Percentiles rank a stretch among this genome's conserved stretches.
Evolutionary conservation across 2,329 filamentous ascomycete species (phyloP).

Genomic region (Aspergillus fumigatiaffinis): DNA sequence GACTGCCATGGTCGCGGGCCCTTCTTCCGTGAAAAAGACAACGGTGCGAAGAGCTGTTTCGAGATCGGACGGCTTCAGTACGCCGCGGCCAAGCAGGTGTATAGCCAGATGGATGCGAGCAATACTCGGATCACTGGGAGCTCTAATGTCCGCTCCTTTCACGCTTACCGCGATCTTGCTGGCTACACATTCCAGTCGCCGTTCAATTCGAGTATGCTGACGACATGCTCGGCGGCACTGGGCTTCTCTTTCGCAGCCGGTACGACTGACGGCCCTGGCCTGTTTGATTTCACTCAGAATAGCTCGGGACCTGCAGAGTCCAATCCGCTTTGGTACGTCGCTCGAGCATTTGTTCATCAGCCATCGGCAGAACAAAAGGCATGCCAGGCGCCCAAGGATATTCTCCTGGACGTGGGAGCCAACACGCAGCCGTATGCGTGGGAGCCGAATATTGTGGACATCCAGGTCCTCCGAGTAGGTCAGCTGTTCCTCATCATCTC

Average conservation of each 20-base stretch:
- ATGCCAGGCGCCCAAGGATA: slow-evolving; percentile 78
- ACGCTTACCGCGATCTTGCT: slow-evolving; percentile 80
- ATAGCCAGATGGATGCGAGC: slow-evolving; percentile 50
- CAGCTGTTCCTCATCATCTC: slow-evolving; percentile 80
- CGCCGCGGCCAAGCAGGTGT: slow-evolving; percentile 46
- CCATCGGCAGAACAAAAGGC: slow-evolving; percentile 65
- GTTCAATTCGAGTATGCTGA: slow-evolving; percentile 58
- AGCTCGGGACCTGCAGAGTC: slow-evolving; percentile 65
- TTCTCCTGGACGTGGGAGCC: slow-evolving; percentile 84
- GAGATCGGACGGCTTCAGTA: slow-evolving; percentile 48
- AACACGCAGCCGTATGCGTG: slow-evolving; percentile 75
- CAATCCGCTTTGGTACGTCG: slow-evolving; percentile 76
- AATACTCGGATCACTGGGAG: slow-evolving; percentile 49
- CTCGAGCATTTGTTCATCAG: slow-evolving; percentile 66
- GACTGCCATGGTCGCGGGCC: slow-evolving; percentile 46
- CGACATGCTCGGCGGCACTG: slow-evolving; percentile 80
- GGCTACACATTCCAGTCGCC: slow-evolving; percentile 68
- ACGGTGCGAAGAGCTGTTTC: slow-evolving; percentile 47
- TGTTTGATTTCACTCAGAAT: slow-evolving; percentile 91
- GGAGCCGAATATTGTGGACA: slow-evolving; percentile 87
- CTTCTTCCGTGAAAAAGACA: slow-evolving; percentile 41
- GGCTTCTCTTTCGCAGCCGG: slow-evolving; percentile 92
- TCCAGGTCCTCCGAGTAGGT: slow-evolving; percentile 80
- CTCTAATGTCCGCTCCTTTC: slow-evolving; percentile 71
- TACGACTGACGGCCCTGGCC: slow-evolving; percentile 85